Conservation (phyloP, 1,139 yeast species). For the Kodamaea ohmeri region DNA sequence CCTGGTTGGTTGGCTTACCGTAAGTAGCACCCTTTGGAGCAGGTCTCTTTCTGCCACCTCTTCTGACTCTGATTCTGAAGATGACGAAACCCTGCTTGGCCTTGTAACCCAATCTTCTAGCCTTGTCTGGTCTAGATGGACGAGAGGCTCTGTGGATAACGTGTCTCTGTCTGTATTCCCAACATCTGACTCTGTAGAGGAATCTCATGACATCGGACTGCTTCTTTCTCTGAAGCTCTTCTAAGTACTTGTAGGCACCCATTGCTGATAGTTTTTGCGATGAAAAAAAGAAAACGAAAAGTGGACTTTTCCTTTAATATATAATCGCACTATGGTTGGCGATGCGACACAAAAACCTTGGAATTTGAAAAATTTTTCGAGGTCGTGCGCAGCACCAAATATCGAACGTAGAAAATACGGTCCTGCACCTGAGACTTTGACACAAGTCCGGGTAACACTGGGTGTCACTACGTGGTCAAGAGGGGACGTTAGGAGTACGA, state of each 20-base stretch:
- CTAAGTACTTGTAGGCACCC: conserved; percentile 99
- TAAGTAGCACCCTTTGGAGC: conserved; percentile 99
- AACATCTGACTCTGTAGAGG: conserved; percentile 99
- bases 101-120: conserved; percentile 99
- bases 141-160: conserved; percentile 98
- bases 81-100: conserved; percentile 99
- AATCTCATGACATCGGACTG: conserved; percentile 99
- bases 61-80: conserved; percentile 98
- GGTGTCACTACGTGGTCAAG: too few species aligned
- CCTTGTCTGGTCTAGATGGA: conserved; percentile 99
- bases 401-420: not conserved
- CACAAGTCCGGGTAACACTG: conserved; percentile 7
- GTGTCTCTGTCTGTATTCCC: conserved; percentile 99
- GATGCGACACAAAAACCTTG: conserved; percentile 1
- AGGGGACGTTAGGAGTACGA: not conserved
- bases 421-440: not conserved
- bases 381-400: conserved; percentile 4
- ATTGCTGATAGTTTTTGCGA: conserved; percentile 38
- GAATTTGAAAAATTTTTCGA: conserved; percentile 15
- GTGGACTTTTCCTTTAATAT: not conserved
- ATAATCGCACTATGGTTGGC: not conserved
- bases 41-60: conserved; percentile 99
- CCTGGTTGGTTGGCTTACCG: conserved; percentile 99
- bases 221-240: conserved; percentile 99
- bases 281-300: conserved; percentile 13